These are phyloP conservation scores for Tubosaeta sp. DNA, from an alignment of 768 basidiomycete genomes.

Conservation along the genomic window DNA sequence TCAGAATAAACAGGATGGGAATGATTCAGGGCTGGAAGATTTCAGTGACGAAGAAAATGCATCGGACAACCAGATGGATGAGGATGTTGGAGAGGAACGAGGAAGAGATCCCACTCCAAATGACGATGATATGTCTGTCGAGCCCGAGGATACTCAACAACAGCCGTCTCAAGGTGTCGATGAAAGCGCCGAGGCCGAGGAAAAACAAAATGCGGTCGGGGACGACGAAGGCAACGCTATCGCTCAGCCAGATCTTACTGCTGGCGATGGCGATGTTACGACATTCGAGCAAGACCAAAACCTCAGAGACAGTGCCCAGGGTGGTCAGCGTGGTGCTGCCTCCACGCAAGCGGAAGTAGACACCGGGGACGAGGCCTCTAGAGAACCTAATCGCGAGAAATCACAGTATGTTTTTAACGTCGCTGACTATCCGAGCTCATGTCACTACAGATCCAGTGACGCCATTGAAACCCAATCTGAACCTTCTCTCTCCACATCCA, in stretches of 20 bases:
- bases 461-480: constrained; percentile 7
- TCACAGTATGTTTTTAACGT: constrained; percentile 13
- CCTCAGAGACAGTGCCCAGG: constrained; percentile 15
- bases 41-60: constrained; percentile 30
- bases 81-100: constrained; percentile 10
- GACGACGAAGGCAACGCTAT: constrained; percentile 24
- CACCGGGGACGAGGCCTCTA: constrained; percentile 21
- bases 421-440: background rate
- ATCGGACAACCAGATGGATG: constrained; percentile 28
- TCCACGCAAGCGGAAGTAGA: constrained; percentile 12
- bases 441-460: constrained; percentile 11
- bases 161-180: constrained; percentile 16
- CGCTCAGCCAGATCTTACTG: constrained; percentile 36
- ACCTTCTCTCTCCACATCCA: constrained; percentile 1
- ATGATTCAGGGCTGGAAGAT: constrained; percentile 34
- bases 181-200: constrained; percentile 10
- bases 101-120: constrained; percentile 7
- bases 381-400: constrained; percentile 15
- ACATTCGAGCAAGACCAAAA: constrained; percentile 15
- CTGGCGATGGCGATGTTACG: constrained; percentile 23
- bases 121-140: constrained; percentile 23
- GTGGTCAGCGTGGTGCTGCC: constrained; percentile 19
- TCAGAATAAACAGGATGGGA: constrained; percentile 24
- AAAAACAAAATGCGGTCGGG: constrained; percentile 31
- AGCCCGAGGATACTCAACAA: constrained; percentile 20